Base-by-base conservation (phyloP, 306 rosid genomes). In the Quercus rubra region DNA sequence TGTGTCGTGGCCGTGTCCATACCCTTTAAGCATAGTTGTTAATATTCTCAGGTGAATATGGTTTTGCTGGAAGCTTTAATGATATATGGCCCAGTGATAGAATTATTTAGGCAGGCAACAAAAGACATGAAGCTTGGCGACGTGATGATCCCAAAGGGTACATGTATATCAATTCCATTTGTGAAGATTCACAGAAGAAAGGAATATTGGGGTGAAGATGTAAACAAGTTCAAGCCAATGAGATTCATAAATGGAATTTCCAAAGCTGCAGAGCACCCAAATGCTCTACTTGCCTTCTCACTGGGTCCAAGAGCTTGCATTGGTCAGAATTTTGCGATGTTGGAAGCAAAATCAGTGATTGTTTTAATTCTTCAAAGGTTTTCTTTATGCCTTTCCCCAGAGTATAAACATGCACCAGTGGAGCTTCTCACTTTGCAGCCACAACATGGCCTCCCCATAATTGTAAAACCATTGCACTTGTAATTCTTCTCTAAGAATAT, bases 171-270 rank as follows among this genome's bases (percentile, higher is more conserved):
- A 15, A 76, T 84, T 19, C 81, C 82, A 56, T 1, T 84, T 1
- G 3, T 35, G 41, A 72, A 54, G 75, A 80, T 84, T 43, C 87
- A 84, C 19, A 55, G 70, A 21, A 80, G 76, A 70, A 56, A 55
- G 35, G 71, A 74, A 41, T 63, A 73, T 0, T 87, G 87, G 90
- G 88, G 87, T 33, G 80, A 87, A 73, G 90, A 84, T 79, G 88
- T 77, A 25, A 71, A 84, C 8, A 79, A 87, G 49, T 87, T 87
- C 85, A 87, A 87, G 31, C 90, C 88, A 12, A 19, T 69, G 69
- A 76, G 90, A 57, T 87, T 87, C 76, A 43, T 71, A 13, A 76
- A 84, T 27, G 90, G 88, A 54, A 66, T 79, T 51, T 70, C 81
- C 3, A 82, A 79, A 35, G 88, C 83, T 18, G 83, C 88, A 35